Conservation (phyloP, 768 basidiomycete species). For the Suillus fuscotomentosus region DNA sequence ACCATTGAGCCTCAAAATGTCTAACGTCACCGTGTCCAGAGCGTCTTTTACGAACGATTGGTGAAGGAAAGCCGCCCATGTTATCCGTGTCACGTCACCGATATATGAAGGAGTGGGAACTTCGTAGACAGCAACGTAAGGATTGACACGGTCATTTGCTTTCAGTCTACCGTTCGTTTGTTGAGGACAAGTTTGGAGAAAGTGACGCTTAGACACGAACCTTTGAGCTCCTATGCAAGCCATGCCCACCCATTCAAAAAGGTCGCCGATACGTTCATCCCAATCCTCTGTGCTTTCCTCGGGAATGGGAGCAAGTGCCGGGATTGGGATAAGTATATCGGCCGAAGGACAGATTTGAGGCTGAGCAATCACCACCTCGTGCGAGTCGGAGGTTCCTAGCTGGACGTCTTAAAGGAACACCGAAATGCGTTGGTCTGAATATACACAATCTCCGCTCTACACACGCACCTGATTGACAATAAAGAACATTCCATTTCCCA, state of each 20-base stretch:
- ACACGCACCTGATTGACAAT: slow-evolving; percentile 26
- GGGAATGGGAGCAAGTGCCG: slow-evolving; percentile 23
- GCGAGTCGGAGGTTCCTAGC: background rate
- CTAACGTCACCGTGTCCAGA: slow-evolving; percentile 41
- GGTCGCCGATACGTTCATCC: slow-evolving; percentile 38
- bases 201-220: slow-evolving; percentile 31
- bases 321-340: slow-evolving; percentile 43
- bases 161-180: slow-evolving; percentile 40
- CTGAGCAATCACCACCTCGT: slow-evolving; percentile 14
- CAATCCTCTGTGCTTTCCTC: slow-evolving; percentile 49
- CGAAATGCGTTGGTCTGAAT: slow-evolving; percentile 5
- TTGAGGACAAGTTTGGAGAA: background rate
- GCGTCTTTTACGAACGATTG: slow-evolving; percentile 52
- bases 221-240: slow-evolving; percentile 64
- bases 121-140: slow-evolving; percentile 67
- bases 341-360: slow-evolving; percentile 22
- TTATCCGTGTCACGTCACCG: slow-evolving; percentile 50
- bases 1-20: slow-evolving; percentile 4
- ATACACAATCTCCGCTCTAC: background rate
- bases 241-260: slow-evolving; percentile 79
- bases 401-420: background rate
- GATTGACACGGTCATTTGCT: slow-evolving; percentile 63
- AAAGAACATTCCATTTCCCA: slow-evolving; percentile 46
- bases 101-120: slow-evolving; percentile 44
- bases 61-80: slow-evolving; percentile 60